Evolutionary conservation across 345 rosid genomes (phyloP), one percentile per base, ranked within the genome.

Genomic region (Chamaenerion angustifolium): DNA sequence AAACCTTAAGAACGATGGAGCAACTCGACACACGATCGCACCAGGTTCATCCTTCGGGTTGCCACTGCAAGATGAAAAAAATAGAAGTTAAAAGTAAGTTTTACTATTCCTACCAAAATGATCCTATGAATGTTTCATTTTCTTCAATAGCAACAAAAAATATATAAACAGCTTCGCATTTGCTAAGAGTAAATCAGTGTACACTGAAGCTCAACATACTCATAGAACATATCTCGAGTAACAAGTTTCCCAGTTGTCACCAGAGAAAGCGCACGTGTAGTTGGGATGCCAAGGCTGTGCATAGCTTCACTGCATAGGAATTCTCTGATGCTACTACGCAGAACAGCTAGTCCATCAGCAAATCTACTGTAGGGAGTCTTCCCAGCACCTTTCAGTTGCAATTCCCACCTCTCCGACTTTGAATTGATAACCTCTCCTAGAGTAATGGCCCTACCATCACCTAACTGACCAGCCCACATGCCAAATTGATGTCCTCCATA

Each of bases 401-500:
- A 73, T 49, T 93, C 99, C 99, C 96, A 93, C 65, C 96, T 80
- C 72, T 88, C 81, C 18, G 71, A 68, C 70, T 72, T 82, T n/a
- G 80, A 80, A 70, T 79, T 88, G 43, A 88, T 56, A 76, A 82
- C 61, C 67, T 84, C 95, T 41, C 99, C 99, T 0, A 93, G 77
- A 8, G 95, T 80, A 47, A 93, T 85, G 63, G 96, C 98, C 58
- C 99, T 80, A 21, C 99, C 99, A 67, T 93, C 99, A 64, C 99
- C 99, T 43, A 93, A 71, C 68, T 93, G 99, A 68, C 96, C 96
- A 51, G 96, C 99, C 99, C 96, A 93, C 73, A 62, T 79, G 51
- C 98, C 95, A 74, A 92, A 92, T 57, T 87, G 96, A 69, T 92
- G 95, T 54, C 96, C 98, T 63, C 96, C 98, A 59, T 92, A 92